Evolutionary conservation across 169 alveolate genomes (phyloP).

Genomic region (Cryptosporidium viatorum): DNA sequence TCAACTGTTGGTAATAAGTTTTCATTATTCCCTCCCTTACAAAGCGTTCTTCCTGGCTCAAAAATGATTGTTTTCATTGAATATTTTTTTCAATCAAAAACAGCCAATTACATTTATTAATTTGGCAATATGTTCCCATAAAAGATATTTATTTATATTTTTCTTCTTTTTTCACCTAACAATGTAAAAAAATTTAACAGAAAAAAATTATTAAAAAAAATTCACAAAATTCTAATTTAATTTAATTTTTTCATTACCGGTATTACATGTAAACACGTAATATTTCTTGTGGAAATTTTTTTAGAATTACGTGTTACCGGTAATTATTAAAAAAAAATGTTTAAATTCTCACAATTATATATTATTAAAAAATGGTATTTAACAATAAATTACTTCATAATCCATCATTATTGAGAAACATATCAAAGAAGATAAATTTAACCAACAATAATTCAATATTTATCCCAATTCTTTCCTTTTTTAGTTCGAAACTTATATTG

Average conservation of each 20-base stretch:
- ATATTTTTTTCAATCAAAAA: not conserved
- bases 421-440: not conserved
- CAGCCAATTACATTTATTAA: not conserved
- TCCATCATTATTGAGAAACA: not conserved
- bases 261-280: slow-evolving; percentile 14
- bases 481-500: not conserved
- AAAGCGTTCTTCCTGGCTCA: slow-evolving; percentile 54
- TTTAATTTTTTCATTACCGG: not conserved
- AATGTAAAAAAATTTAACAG: too few relatives aligned
- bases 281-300: slow-evolving; percentile 11
- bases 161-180: not conserved
- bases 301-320: not conserved
- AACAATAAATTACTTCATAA: not conserved
- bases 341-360: not conserved
- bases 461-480: not conserved
- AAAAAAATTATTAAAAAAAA: not conserved
- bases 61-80: slow-evolving; percentile 38
- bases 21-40: slow-evolving; percentile 51
- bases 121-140: not conserved
- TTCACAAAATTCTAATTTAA: not conserved
- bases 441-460: not conserved
- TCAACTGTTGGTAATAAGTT: slow-evolving; percentile 32
- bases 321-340: not conserved
- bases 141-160: not conserved
- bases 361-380: not conserved